Base-by-base conservation (phyloP, 2,329 filamentous ascomycete species). In the Cytospora schulzeri region DNA sequence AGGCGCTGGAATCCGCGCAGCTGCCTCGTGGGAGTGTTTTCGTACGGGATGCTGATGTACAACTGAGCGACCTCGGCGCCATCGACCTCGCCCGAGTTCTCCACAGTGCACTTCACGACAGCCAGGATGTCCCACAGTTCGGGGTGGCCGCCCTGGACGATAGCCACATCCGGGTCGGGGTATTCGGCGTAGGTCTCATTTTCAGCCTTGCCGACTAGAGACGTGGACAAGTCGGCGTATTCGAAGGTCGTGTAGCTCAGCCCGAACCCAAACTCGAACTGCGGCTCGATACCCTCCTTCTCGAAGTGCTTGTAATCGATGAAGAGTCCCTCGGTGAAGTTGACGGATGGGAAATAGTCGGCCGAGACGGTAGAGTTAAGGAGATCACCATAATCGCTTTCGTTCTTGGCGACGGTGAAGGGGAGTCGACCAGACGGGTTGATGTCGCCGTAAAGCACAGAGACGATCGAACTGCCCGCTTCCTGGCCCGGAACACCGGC, bases 401-500 rank as follows among this genome's bases (percentile, higher is more conserved):
- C 80, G 48, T 82, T 81, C 62, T 77, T 79, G 0, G 86, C 85
- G 1, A 89, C 79, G 0, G 87, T 89, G 71, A 87, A 90, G 0
- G 86, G 85, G 1, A 89, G 77, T 60, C 82, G 81, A 0, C 87
- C 87, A 0, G 83, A 87, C 0, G 83, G 83, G 66, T 82, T 85
- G 5, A 77, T 73, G 2, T 84, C 78, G 24, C 86, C 87, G 69
- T 87, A 88, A 0, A 89, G 77, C 4, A 89, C 71, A 0, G 81
- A 79, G 0, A 83, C 81, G 8, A 88, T 70, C 0, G 85, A 81
- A 1, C 76, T 74, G 0, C 88, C 88, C 0, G 83, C 84, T 61
- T 88, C 84, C 69, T 90, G 85, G 1, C 88, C 88, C 1, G 87
- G 87, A 0, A 89, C 76, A 69, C 89, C 87, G 4, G 85, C 87